Conservation (phyloP, 2,329 filamentous ascomycete species). For the Grosmannia clavigera region DNA sequence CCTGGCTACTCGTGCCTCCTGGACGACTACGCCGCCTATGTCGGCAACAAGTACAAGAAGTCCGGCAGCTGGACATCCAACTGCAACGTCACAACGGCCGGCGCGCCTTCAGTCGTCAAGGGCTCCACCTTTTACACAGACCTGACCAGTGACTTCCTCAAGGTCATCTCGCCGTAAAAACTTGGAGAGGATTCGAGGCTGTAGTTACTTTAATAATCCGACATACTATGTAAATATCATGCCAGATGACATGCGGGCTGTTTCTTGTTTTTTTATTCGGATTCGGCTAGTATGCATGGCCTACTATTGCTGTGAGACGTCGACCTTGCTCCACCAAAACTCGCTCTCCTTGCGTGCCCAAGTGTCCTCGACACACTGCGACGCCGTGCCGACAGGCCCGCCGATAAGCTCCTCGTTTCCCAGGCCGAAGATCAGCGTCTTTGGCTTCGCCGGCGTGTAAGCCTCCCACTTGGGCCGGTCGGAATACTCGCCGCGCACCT, state of each 20-base stretch:
- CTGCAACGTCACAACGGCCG: conserved; percentile 31
- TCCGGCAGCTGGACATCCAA: conserved; percentile 37
- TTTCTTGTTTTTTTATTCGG: not conserved
- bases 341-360: conserved; percentile 30
- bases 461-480: conserved; percentile 1
- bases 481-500: not conserved
- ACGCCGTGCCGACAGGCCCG: conserved; percentile 22
- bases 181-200: not conserved
- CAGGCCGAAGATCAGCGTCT: conserved; percentile 30
- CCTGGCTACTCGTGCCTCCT: conserved; percentile 42
- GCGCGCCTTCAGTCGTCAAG: conserved; percentile 26
- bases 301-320: conserved; percentile 10
- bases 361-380: conserved; percentile 25
- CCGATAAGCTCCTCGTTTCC: conserved; percentile 35
- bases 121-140: conserved; percentile 39
- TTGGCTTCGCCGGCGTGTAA: not conserved
- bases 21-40: conserved; percentile 29
- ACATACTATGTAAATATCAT: too few species aligned
- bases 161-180: conserved; percentile 6
- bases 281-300: not conserved
- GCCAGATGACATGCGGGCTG: too few species aligned
- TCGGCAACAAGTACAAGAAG: conserved; percentile 30
- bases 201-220: not conserved
- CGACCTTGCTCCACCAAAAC: conserved; percentile 33
- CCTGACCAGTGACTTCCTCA: conserved; percentile 25